Base-by-base conservation (phyloP, 306 rosid genomes). In the Calophaca sinica region DNA sequence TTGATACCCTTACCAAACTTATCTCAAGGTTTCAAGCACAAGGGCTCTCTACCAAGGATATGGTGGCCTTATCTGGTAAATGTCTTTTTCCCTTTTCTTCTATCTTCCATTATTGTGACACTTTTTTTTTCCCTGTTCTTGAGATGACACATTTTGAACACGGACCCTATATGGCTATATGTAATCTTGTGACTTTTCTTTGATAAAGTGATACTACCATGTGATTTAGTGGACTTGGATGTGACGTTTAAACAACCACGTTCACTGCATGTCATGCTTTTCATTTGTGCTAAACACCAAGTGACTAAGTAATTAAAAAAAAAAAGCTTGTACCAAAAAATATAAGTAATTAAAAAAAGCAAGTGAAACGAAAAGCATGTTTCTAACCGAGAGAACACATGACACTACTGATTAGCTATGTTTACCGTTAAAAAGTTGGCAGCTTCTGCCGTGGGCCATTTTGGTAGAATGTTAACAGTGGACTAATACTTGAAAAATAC, bases 11-110 rank as follows among this genome's bases (percentile, higher is more conserved):
- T 9, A 32, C 11, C 80, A 14, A 53, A 41, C 94, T 94, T 60
- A 87, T 73, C 81, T 32, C 42, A 2, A 77, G 61, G 11, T 94
- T 88, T 74, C 6, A 42, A 66, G 80, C 70, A 7, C 72, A 46
- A 70, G 98, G 98, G 6, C 98, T 94, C 66, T 87, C 96, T 66
- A 26, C 64, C 5, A 74, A 38, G 51, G 94, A 94, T 84, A 63
- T 94, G 96, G 96, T 91, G 51, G 96, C 97, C 72, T 84, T 94
- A 74, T 89, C 98, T 11, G 98, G 98, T 93, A 68, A 2, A 82
- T 72, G 32, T 36, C 57, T 2, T 59, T 58, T 55, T 51, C 11
- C 3, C 41, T 41, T 53, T 5, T 75, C 54, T n/a, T 58, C 32
- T 26, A 41, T 15, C 35, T 33, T 68, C 70, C 28, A 69, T 78